phyloP scores from a whole-genome alignment of 2,329 filamentous ascomycete species.

The Beauveria medogensis region DNA sequence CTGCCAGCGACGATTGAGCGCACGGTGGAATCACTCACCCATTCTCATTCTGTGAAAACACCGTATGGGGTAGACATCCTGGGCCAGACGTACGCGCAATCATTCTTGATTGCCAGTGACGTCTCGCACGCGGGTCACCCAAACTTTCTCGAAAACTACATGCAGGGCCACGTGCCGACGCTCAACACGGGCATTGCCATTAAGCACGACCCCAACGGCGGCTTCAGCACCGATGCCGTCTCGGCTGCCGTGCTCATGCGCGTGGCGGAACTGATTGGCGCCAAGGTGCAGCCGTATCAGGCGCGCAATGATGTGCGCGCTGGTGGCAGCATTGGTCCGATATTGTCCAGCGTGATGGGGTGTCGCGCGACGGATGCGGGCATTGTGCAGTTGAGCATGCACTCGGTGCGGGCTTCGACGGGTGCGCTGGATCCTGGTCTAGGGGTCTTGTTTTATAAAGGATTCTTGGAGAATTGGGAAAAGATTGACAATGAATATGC shows the following conservation, averaged over 20 bases:
- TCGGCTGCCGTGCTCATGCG: conserved; percentile 73
- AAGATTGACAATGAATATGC: conserved; percentile 74
- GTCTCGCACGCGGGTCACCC: conserved; percentile 93
- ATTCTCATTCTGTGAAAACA: background rate
- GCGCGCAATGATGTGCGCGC: conserved; percentile 85
- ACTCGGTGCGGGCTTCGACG: conserved; percentile 82
- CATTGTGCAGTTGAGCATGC: conserved; percentile 89
- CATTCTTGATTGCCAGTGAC: conserved; percentile 85
- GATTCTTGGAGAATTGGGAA: conserved; percentile 81
- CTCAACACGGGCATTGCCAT: conserved; percentile 83
- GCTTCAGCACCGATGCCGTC: conserved; percentile 91
- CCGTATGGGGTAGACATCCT: conserved; percentile 53
- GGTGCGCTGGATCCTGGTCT: conserved; percentile 79
- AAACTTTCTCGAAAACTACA: conserved; percentile 79
- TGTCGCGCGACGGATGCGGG: conserved; percentile 80
- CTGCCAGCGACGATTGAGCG: conserved; percentile 74
- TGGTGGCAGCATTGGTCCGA: conserved; percentile 89
- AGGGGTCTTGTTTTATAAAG: conserved; percentile 83
- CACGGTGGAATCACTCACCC: conserved; percentile 57
- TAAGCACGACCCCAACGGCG: conserved; percentile 76
- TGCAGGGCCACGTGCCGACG: conserved; percentile 75
- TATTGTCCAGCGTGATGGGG: conserved; percentile 72
- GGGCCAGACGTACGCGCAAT: conserved; percentile 79
- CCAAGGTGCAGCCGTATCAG: conserved; percentile 78
- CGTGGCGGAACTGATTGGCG: conserved; percentile 65